Evolutionary conservation across 495 filamentous ascomycete species (phyloP).

Genomic region (Saxophila tyrrhenica): DNA sequence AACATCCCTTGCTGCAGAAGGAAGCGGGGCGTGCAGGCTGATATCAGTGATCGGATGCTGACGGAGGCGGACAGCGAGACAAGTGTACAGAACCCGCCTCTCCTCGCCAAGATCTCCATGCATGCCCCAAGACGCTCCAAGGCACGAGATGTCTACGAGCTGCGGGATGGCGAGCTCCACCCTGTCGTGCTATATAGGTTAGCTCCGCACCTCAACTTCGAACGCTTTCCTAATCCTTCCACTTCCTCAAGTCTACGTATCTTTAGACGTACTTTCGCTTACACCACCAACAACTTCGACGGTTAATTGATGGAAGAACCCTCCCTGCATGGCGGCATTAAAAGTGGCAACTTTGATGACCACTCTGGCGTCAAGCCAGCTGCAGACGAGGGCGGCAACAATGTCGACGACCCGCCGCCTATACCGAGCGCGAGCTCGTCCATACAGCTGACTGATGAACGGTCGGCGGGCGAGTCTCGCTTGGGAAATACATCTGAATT

Average conservation of each 20-base stretch:
- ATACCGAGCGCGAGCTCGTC: constrained; percentile 14
- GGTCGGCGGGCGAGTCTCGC: constrained; percentile 14
- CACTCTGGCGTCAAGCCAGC: constrained; percentile 6
- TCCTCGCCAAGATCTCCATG: background rate
- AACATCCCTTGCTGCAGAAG: background rate
- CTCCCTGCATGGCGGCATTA: constrained; percentile 5
- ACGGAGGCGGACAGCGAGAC: background rate
- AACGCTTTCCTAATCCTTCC: background rate
- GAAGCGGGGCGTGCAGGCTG: background rate
- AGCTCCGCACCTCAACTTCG: background rate
- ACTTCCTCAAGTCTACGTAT: background rate
- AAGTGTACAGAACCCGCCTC: no score
- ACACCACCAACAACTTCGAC: background rate
- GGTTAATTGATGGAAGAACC: constrained; percentile 11
- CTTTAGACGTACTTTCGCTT: background rate
- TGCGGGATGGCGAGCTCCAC: background rate
- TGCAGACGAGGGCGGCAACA: constrained; percentile 2
- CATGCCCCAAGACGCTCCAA: background rate
- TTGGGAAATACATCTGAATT: background rate
- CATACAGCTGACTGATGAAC: constrained; percentile 8
- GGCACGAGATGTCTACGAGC: background rate
- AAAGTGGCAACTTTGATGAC: background rate
- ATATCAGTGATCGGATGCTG: background rate
- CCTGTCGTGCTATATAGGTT: background rate
- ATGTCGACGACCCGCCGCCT: constrained; percentile 7